Percentiles rank a stretch among this genome's conserved stretches.
phyloP scores from a whole-genome alignment of 2,329 filamentous ascomycete genomes.

The Aspergillus fischeri region DNA sequence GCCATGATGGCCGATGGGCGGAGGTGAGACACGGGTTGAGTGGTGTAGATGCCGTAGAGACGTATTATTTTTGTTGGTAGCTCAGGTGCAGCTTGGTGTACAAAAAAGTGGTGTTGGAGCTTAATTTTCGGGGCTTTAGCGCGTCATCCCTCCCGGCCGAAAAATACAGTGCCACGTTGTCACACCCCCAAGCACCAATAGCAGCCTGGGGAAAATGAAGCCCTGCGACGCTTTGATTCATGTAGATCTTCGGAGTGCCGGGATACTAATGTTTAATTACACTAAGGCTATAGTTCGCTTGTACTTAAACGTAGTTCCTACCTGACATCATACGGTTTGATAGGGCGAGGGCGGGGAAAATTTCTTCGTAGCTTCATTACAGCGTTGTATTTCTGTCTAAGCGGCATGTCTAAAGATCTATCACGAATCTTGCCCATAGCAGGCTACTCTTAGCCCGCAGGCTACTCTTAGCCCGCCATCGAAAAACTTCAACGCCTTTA shows the following conservation, averaged over 20 bases:
- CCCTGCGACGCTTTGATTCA: constrained; percentile 6
- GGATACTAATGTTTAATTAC: constrained; percentile 5
- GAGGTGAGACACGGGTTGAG: neutral
- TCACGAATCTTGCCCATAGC: constrained; percentile 7
- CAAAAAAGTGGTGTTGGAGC: constrained; percentile 6
- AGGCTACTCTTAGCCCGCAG: constrained; percentile 14
- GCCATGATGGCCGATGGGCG: constrained; percentile 25
- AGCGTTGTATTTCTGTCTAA: constrained; percentile 19
- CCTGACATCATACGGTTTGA: neutral
- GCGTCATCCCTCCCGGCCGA: constrained; percentile 21
- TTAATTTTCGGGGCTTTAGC: constrained; percentile 15
- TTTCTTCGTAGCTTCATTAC: constrained; percentile 22
- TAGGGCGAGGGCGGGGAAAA: neutral
- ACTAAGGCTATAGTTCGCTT: neutral
- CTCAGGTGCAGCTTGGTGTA: constrained; percentile 1
- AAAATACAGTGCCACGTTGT: constrained; percentile 6
- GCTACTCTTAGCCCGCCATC: constrained; percentile 14
- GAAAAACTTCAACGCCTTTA: constrained; percentile 13
- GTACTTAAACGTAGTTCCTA: neutral
- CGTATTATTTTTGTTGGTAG: neutral
- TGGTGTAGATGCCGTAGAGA: neutral
- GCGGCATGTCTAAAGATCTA: constrained; percentile 18
- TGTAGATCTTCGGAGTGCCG: constrained; percentile 14
- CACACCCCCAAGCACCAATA: constrained; percentile 11
- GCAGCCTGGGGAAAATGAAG: neutral